These are phyloP conservation scores for Cercospora beticola DNA, from an alignment of 2,329 filamentous ascomycete genomes.

Conservation along the genomic window DNA sequence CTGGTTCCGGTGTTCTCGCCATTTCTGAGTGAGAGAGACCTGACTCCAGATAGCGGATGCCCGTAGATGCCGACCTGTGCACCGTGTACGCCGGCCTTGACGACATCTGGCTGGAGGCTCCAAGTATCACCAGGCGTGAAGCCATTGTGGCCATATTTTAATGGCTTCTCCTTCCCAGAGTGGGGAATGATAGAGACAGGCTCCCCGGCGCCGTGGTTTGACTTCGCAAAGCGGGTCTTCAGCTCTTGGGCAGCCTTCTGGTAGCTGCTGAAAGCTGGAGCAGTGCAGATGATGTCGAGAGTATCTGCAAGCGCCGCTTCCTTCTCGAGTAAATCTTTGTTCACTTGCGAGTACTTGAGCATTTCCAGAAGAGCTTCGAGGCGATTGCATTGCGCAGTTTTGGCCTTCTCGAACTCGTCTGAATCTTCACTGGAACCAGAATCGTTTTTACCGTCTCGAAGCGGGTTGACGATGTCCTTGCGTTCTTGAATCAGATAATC, in stretches of 20 bases:
- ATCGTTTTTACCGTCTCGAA: neutral
- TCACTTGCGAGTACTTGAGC: neutral
- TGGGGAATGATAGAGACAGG: no score
- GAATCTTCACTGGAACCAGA: neutral
- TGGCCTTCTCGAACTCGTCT: neutral
- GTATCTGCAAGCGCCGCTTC: neutral
- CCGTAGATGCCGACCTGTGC: neutral
- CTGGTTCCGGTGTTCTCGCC: neutral
- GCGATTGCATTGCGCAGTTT: neutral
- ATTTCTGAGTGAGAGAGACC: neutral
- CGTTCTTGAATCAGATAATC: neutral
- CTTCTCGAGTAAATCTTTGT: neutral
- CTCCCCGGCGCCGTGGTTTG: neutral
- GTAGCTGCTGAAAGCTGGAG: neutral
- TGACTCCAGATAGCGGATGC: neutral
- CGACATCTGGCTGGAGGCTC: no score
- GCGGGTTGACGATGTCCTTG: neutral
- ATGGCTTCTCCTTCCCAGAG: no score
- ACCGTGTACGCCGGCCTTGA: neutral
- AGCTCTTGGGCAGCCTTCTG: neutral
- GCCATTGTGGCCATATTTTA: neutral
- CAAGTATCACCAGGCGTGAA: neutral
- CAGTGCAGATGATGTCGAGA: neutral
- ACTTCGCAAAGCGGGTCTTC: neutral
- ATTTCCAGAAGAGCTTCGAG: neutral